Conservation (phyloP, 1,284 basidiomycete genomes). For the Neolentinus lepideus region DNA sequence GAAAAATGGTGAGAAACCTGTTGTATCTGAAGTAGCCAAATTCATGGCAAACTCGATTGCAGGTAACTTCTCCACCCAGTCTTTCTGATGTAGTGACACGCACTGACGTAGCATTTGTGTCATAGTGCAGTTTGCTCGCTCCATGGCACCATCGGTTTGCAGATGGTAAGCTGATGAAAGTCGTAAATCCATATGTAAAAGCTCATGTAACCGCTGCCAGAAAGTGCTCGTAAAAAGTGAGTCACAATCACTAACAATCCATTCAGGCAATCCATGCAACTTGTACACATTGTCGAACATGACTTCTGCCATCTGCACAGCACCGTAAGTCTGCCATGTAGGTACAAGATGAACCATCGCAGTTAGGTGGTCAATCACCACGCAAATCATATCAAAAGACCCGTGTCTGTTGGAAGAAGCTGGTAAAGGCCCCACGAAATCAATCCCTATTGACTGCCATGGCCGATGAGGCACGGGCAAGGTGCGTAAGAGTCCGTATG, state of each 20-base stretch:
- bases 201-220: conserved; percentile 29
- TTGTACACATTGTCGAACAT: conserved; percentile 30
- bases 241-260: conserved; percentile 36
- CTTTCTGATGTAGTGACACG: conserved; percentile 23
- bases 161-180: conserved; percentile 39
- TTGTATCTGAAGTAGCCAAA: no score
- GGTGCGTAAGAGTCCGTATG: conserved; percentile 18
- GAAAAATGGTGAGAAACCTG: no score
- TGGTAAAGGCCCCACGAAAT: conserved; percentile 30
- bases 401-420: conserved; percentile 18
- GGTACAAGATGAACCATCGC: conserved; percentile 25
- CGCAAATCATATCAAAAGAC: conserved; percentile 21
- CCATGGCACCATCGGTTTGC: conserved; percentile 32
- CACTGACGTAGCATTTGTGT: conserved; percentile 30
- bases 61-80: no score
- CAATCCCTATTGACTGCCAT: conserved; percentile 25
- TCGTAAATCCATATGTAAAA: conserved; percentile 25
- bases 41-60: no score
- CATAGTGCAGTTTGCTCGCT: conserved; percentile 30
- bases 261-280: conserved; percentile 30
- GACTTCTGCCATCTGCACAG: conserved; percentile 30
- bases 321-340: conserved; percentile 19
- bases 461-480: conserved; percentile 16
- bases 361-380: conserved; percentile 27
- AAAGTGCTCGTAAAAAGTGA: conserved; percentile 33